Conservation (phyloP, 1,284 basidiomycete genomes). For the Cutaneotrichosporon sp. region DNA sequence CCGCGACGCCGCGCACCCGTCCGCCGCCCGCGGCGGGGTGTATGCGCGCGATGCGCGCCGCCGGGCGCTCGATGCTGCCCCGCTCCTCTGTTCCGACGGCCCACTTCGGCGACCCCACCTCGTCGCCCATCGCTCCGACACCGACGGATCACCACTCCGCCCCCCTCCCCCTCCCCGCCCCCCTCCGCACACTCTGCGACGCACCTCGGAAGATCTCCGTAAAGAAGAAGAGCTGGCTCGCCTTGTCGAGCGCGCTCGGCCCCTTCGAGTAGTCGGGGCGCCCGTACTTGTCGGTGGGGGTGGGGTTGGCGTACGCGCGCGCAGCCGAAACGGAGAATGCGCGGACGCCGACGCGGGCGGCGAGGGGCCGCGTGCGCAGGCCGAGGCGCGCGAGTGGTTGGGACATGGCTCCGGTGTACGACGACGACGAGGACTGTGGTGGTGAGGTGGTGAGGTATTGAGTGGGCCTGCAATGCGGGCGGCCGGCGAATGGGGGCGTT, state of each 20-base stretch:
- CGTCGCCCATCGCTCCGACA: not conserved
- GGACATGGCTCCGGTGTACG: constrained; percentile 13
- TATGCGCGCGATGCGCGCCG: not conserved
- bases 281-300: not conserved
- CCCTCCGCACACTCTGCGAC: too few relatives aligned
- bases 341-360: constrained; percentile 11
- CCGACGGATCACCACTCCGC: not conserved
- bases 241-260: constrained; percentile 90
- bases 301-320: constrained; percentile 6
- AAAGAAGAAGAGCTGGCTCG: constrained; percentile 95
- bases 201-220: constrained; percentile 94
- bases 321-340: constrained; percentile 13
- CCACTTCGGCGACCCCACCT: not conserved
- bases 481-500: constrained; percentile 2
- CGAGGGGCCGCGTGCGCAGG: constrained; percentile 10
- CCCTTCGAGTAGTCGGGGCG: constrained; percentile 59
- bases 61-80: not conserved
- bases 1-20: too few relatives aligned
- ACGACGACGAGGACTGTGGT: constrained; percentile 1
- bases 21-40: too few relatives aligned
- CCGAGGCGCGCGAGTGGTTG: constrained; percentile 29
- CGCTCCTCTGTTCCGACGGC: not conserved
- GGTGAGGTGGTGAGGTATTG: not conserved
- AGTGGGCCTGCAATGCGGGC: not conserved
- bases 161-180: not conserved